A percentile compares a stretch with the other conserved stretches of the same genome.
These are phyloP conservation scores for Cladosporium sp. DNA, from an alignment of 2,329 filamentous ascomycete genomes.

Conservation along the genomic window DNA sequence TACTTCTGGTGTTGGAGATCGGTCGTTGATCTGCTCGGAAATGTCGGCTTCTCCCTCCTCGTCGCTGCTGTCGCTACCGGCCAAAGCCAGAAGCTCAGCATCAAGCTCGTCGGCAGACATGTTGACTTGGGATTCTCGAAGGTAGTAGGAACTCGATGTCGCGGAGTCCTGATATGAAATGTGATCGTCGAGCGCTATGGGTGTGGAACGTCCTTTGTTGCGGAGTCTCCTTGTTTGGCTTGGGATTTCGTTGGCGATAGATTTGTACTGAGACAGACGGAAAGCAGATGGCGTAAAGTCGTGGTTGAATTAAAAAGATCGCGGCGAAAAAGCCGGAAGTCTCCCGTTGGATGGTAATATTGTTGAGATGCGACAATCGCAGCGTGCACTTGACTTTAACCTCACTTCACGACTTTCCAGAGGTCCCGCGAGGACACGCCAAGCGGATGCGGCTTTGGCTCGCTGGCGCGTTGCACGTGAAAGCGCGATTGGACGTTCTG, in stretches of 20 bases:
- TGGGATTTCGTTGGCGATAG: background rate
- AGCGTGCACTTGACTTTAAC: background rate
- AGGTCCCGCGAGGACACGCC: too few species aligned
- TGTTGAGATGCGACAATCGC: background rate
- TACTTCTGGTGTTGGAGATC: slow-evolving; percentile 47
- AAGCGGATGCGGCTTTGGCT: too few species aligned
- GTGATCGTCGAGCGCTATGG: background rate
- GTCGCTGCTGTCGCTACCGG: slow-evolving; percentile 57
- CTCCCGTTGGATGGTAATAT: background rate
- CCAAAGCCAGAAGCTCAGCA: slow-evolving; percentile 87
- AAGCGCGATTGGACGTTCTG: background rate
- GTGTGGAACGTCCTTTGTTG: background rate
- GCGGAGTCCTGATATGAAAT: background rate
- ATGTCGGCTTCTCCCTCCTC: slow-evolving; percentile 40
- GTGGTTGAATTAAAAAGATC: background rate
- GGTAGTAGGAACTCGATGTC: too few species aligned
- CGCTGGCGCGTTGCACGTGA: background rate
- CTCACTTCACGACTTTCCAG: too few species aligned
- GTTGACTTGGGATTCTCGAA: background rate
- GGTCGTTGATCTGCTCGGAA: slow-evolving; percentile 53
- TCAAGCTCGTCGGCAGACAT: slow-evolving; percentile 60
- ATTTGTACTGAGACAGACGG: background rate
- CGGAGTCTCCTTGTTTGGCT: slow-evolving; percentile 1
- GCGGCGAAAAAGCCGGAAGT: too few species aligned
- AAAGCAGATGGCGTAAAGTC: background rate